Evolutionary conservation across 768 basidiomycete genomes (phyloP).

Genomic region (Lentinula detonsa): DNA sequence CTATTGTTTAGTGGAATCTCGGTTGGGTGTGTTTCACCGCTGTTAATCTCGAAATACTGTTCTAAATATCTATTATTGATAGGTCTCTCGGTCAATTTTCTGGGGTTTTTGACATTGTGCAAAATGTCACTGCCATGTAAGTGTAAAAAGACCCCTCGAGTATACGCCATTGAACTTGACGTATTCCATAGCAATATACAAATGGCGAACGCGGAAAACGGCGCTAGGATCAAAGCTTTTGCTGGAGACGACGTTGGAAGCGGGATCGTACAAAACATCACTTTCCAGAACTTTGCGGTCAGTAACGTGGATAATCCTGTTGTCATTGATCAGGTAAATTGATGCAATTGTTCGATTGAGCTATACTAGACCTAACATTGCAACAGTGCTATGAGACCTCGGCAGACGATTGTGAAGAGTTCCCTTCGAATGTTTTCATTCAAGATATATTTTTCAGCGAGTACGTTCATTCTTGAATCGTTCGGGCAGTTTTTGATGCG

Average conservation of each 20-base stretch:
- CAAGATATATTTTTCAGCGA: conserved; percentile 52
- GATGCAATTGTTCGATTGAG: background rate
- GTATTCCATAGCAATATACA: conserved; percentile 37
- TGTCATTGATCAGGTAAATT: conserved; percentile 46
- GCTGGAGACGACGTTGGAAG: conserved; percentile 55
- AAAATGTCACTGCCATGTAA: conserved; percentile 49
- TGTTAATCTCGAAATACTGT: background rate
- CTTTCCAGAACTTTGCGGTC: conserved; percentile 45
- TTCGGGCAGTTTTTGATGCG: background rate
- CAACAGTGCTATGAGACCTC: conserved; percentile 42
- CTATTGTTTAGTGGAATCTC: conserved; percentile 41
- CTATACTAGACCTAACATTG: background rate
- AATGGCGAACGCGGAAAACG: conserved; percentile 60
- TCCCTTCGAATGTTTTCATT: conserved; percentile 49
- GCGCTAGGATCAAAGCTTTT: conserved; percentile 65
- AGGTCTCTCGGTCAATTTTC: conserved; percentile 56
- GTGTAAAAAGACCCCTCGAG: conserved; percentile 8
- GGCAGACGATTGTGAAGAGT: conserved; percentile 42
- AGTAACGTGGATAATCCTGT: conserved; percentile 54
- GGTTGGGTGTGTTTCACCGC: conserved; percentile 27
- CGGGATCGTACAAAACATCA: conserved; percentile 52
- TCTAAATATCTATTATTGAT: background rate
- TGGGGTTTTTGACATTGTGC: conserved; percentile 51
- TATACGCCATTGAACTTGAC: background rate
- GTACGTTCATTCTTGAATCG: conserved; percentile 17